These are phyloP conservation scores for Populus tomentosa DNA, from an alignment of 441 rosid species.

Conservation along the genomic window DNA sequence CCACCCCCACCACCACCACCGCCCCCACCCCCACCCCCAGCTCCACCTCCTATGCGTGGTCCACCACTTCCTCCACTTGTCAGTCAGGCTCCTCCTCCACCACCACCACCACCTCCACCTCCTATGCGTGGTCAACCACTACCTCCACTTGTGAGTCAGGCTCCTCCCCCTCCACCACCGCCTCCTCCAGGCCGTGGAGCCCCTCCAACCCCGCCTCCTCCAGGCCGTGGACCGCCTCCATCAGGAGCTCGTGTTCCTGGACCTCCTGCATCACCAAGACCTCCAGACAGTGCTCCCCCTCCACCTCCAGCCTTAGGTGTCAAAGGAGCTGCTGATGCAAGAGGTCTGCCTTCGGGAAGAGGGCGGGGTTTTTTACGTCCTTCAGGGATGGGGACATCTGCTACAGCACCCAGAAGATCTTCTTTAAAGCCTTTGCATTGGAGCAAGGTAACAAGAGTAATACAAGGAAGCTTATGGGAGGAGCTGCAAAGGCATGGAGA, in stretches of 20 bases:
- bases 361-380: slow-evolving; percentile 68
- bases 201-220: slow-evolving; percentile 24
- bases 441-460: slow-evolving; percentile 95
- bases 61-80: slow-evolving; percentile 12
- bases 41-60: background rate
- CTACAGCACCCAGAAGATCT: slow-evolving; percentile 61
- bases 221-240: slow-evolving; percentile 37
- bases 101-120: background rate
- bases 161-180: slow-evolving; percentile 36
- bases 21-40: too few species aligned
- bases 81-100: too few species aligned
- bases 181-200: slow-evolving; percentile 31
- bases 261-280: slow-evolving; percentile 66
- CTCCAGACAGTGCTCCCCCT: slow-evolving; percentile 46
- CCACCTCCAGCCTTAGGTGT: slow-evolving; percentile 50
- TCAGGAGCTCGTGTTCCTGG: slow-evolving; percentile 44
- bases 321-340: slow-evolving; percentile 7
- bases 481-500: slow-evolving; percentile 90
- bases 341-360: slow-evolving; percentile 51
- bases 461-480: slow-evolving; percentile 99
- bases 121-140: slow-evolving; percentile 4
- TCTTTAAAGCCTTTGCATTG: slow-evolving; percentile 94
- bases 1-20: slow-evolving; percentile 28
- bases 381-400: slow-evolving; percentile 35
- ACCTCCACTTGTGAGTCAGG: slow-evolving; percentile 22